phyloP scores from a whole-genome alignment of 2,329 filamentous ascomycete species.

The Volutella citrinella region DNA sequence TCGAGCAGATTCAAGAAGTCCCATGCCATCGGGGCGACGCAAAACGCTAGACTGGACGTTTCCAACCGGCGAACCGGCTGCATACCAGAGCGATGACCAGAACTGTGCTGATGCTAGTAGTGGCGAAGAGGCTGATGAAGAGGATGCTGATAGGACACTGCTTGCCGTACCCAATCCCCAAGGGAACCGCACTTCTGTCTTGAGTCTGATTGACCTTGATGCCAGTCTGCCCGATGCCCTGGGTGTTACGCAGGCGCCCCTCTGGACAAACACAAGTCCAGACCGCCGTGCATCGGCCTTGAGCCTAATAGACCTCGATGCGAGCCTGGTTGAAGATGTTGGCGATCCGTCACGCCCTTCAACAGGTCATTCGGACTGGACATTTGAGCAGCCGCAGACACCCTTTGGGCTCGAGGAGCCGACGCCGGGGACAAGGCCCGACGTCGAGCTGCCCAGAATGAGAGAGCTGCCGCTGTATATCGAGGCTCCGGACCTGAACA shows the following conservation, averaged over 20 bases:
- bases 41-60: slow-evolving; percentile 62
- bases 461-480: too few species aligned
- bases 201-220: slow-evolving; percentile 62
- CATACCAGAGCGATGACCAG: slow-evolving; percentile 52
- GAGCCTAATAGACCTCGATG: slow-evolving; percentile 53
- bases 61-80: slow-evolving; percentile 48
- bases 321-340: slow-evolving; percentile 50
- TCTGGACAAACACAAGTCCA: too few species aligned
- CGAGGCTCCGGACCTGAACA: too few species aligned
- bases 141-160: too few species aligned
- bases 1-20: too few species aligned
- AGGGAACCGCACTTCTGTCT: slow-evolving; percentile 39
- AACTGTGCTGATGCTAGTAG: too few species aligned
- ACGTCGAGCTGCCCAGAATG: too few species aligned
- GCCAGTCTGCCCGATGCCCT: slow-evolving; percentile 54
- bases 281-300: slow-evolving; percentile 42
- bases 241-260: slow-evolving; percentile 31
- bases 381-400: slow-evolving; percentile 54
- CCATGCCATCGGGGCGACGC: slow-evolving; percentile 55
- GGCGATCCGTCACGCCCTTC: slow-evolving; percentile 53
- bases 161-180: too few species aligned
- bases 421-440: too few species aligned
- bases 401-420: slow-evolving; percentile 64
- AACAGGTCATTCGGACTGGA: slow-evolving; percentile 57
- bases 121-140: too few species aligned